Base-by-base conservation (phyloP, 139 green algal genomes). In the Picochlorum sp. region DNA sequence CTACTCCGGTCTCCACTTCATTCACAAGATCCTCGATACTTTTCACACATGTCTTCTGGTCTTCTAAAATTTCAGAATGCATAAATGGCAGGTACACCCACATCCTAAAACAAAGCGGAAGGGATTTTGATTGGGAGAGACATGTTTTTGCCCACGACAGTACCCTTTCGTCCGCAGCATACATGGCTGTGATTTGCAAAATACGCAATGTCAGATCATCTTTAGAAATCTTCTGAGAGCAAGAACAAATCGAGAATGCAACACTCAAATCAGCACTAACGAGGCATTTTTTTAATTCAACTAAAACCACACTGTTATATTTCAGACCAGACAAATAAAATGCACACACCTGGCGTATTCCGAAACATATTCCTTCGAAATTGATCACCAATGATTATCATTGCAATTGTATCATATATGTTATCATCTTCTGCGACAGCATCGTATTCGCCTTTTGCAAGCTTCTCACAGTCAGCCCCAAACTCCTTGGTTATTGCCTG, bases 371-470 rank as follows among this genome's bases (percentile, higher is more conserved):
- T 79, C 26, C 77, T 68, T 50, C 26, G 51, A 33, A 84, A 72
- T 58, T 84, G 77, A 57, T 84, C 77, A 25, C 67, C 72, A 1
- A 84, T 44, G 13, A 84, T 59, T 43, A 83, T 70, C 7, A 67
- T 75, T 8, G 74, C 77, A 31, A 80, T 7, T 5, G 39, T 33
- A 3, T 36, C 40, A 22, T 53, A 43, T n/a, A n/a, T n/a, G n/a
- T n/a, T n/a, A n/a, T n/a, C n/a, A n/a, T n/a, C n/a, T n/a, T n/a
- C n/a, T n/a, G n/a, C n/a, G n/a, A n/a, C n/a, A n/a, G n/a, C 5
- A 26, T 68, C 66, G 4, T 35, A 51, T 18, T 60, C 14, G 4
- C 66, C 66, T 12, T 3, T 6, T 22, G 56, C 7, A 30, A 74
- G 58, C 2, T 39, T 51, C n/a, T 68, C 52, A 26, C 30, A 56